Evolutionary conservation across 2,329 filamentous ascomycete genomes (phyloP).

Genomic region (Colletotrichum salicis): DNA sequence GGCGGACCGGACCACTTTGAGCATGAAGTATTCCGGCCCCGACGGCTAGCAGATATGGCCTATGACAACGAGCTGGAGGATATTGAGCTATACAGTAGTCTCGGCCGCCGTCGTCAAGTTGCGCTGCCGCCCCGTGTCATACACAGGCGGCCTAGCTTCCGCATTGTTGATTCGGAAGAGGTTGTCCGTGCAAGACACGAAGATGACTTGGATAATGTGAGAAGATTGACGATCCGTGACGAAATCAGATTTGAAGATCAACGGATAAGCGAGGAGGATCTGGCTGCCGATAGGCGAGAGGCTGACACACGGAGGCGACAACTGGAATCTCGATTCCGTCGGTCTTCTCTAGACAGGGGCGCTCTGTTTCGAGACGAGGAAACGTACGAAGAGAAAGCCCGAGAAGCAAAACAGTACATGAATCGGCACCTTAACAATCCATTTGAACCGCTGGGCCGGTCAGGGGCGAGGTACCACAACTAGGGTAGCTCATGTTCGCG

Average conservation of each 20-base stretch:
- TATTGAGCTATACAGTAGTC: neutral
- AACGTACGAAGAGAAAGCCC: constrained; percentile 24
- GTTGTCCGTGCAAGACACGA: constrained; percentile 28
- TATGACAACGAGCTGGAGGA: neutral
- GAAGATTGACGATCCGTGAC: constrained; percentile 13
- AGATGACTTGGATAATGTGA: constrained; percentile 25
- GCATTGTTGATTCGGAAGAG: constrained; percentile 22
- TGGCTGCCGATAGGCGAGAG: constrained; percentile 9
- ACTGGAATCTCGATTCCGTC: constrained; percentile 27
- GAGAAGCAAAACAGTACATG: constrained; percentile 21
- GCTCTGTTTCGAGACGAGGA: constrained; percentile 9
- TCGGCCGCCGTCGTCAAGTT: constrained; percentile 11
- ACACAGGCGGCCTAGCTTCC: constrained; percentile 17
- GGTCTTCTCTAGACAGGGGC: constrained; percentile 10
- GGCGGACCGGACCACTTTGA: neutral
- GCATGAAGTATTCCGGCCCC: constrained; percentile 4
- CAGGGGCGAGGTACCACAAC: constrained; percentile 11
- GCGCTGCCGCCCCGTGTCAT: constrained; percentile 17
- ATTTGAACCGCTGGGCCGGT: constrained; percentile 29
- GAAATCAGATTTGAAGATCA: constrained; percentile 12
- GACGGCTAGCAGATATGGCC: neutral
- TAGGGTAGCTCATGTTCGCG: neutral
- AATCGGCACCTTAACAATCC: constrained; percentile 28
- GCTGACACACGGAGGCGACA: neutral
- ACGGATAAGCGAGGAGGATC: constrained; percentile 8